Percentiles rank a stretch among this genome's conserved stretches.
phyloP scores from a whole-genome alignment of 2,329 filamentous ascomycete species.

The Mycosphaerelloides madeirae region DNA sequence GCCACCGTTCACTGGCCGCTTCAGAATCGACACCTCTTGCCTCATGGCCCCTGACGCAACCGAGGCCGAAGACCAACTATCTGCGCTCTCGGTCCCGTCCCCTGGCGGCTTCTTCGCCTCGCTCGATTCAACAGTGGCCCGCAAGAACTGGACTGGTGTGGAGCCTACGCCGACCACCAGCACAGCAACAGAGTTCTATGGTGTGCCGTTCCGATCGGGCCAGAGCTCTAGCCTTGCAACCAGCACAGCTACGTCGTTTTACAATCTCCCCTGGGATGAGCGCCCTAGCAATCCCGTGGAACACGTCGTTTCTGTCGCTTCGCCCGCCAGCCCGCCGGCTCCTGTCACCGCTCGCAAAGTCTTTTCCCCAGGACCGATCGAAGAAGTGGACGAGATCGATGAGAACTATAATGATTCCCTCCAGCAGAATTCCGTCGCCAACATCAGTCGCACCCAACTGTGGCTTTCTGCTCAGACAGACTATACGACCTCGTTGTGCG shows the following conservation, averaged over 20 bases:
- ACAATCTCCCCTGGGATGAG: constrained; percentile 68
- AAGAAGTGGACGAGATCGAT: constrained; percentile 50
- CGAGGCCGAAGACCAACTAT: constrained; percentile 58
- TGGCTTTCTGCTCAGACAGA: constrained; percentile 81
- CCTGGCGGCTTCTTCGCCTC: constrained; percentile 89
- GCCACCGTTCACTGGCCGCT: constrained; percentile 42
- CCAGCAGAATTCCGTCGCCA: constrained; percentile 63
- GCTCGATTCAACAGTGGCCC: constrained; percentile 62
- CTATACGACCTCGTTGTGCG: constrained; percentile 47
- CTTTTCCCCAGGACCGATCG: constrained; percentile 35
- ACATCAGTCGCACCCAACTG: constrained; percentile 75
- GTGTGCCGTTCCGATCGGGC: constrained; percentile 64
- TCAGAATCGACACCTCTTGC: constrained; percentile 28
- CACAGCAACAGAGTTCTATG: constrained; percentile 89
- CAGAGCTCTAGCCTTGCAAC: constrained; percentile 53
- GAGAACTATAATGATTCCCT: constrained; percentile 71
- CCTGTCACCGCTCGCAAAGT: constrained; percentile 62
- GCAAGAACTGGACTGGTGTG: constrained; percentile 73
- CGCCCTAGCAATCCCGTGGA: constrained; percentile 50
- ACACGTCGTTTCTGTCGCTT: constrained; percentile 59
- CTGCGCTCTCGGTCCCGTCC: constrained; percentile 80
- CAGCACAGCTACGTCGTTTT: constrained; percentile 84
- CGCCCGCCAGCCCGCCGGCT: constrained; percentile 33
- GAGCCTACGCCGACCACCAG: constrained; percentile 70
- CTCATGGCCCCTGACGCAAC: constrained; percentile 34